phyloP scores from a whole-genome alignment of 1,139 yeast genomes.

The Groenewaldozyma auringiensis region DNA sequence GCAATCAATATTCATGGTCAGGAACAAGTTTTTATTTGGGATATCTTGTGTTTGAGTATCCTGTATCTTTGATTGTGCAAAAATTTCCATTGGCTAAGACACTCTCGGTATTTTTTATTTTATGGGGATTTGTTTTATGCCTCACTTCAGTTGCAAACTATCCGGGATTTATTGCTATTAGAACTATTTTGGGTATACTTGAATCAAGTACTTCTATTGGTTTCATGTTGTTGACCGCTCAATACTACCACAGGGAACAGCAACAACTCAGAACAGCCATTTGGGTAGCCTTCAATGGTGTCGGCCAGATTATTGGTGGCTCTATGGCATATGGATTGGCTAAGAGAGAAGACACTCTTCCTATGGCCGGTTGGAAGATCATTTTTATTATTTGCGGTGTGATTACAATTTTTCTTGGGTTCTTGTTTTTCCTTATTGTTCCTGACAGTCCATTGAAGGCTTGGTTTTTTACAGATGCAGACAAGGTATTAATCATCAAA shows the following conservation, averaged over 20 bases:
- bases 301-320: slow-evolving; percentile 48
- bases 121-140: slow-evolving; percentile 43
- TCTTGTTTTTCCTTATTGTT: slow-evolving; percentile 42
- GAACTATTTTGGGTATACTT: slow-evolving; percentile 44
- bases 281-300: slow-evolving; percentile 47
- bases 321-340: slow-evolving; percentile 42
- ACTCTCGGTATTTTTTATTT: slow-evolving; percentile 37
- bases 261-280: slow-evolving; percentile 39
- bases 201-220: slow-evolving; percentile 34
- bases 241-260: slow-evolving; percentile 24
- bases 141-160: slow-evolving; percentile 38
- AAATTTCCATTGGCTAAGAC: slow-evolving; percentile 38
- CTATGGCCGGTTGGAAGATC: slow-evolving; percentile 39
- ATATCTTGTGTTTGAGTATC: slow-evolving; percentile 39
- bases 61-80: slow-evolving; percentile 35
- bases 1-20: slow-evolving; percentile 43
- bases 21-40: slow-evolving; percentile 43
- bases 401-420: slow-evolving; percentile 28
- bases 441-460: slow-evolving; percentile 49
- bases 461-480: slow-evolving; percentile 39
- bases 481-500: slow-evolving; percentile 5
- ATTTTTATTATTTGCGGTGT: slow-evolving; percentile 42
- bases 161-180: slow-evolving; percentile 40
- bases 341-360: slow-evolving; percentile 26
- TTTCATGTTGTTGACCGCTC: slow-evolving; percentile 19